Conservation (phyloP, 2,329 filamentous ascomycete genomes). For the Diaporthe batatas region DNA sequence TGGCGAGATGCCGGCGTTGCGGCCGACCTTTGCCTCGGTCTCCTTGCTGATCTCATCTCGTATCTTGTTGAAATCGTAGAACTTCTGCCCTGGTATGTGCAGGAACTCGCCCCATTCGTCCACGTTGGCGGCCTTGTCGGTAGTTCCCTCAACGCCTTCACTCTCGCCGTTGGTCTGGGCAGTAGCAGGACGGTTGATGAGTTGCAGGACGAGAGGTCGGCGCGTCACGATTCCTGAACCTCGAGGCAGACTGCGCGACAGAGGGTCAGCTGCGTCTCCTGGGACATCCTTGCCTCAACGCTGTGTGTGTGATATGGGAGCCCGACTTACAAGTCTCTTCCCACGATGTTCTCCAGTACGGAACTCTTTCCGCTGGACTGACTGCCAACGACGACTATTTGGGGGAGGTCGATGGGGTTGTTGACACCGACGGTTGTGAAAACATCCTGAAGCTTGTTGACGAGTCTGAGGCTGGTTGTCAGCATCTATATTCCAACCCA, state of each 20-base stretch:
- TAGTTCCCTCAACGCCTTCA: constrained; percentile 73
- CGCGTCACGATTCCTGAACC: constrained; percentile 97
- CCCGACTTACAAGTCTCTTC: constrained; percentile 90
- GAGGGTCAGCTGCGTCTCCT: constrained; percentile 13
- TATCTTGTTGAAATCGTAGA: constrained; percentile 95
- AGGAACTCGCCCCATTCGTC: constrained; percentile 98
- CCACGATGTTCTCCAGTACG: constrained; percentile 98
- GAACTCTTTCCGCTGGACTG: constrained; percentile 99
- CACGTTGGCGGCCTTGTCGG: constrained; percentile 88
- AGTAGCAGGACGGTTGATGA: constrained; percentile 86
- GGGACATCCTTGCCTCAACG: constrained; percentile 27
- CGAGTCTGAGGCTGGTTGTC: constrained; percentile 69
- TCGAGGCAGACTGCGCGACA: constrained; percentile 81
- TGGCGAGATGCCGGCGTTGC: constrained; percentile 98
- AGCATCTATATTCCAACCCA: background rate
- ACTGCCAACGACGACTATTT: constrained; percentile 98
- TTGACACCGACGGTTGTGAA: constrained; percentile 98
- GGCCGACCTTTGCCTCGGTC: constrained; percentile 75
- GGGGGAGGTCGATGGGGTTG: constrained; percentile 98
- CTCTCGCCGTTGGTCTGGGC: constrained; percentile 79
- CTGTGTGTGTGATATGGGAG: constrained; percentile 32
- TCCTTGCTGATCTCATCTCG: constrained; percentile 97
- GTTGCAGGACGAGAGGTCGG: constrained; percentile 94
- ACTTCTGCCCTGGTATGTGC: constrained; percentile 92
- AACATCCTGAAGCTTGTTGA: constrained; percentile 99